phyloP scores from a whole-genome alignment of 2,329 filamentous ascomycete genomes.

The Alternaria tenuissima region DNA sequence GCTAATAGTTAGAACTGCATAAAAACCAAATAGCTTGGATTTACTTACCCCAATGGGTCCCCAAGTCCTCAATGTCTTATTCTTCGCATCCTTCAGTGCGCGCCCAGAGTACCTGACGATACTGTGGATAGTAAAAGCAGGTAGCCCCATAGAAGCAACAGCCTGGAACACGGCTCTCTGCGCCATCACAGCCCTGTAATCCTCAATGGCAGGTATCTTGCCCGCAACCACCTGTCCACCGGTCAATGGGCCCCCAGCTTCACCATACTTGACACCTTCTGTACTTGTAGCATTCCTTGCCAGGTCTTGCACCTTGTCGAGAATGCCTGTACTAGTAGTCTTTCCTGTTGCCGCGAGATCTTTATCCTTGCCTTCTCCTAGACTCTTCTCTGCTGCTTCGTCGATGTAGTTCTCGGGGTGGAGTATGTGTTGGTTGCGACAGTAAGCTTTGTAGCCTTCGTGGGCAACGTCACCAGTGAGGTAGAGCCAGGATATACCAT shows the following conservation, averaged over 20 bases:
- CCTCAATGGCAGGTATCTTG: constrained; percentile 77
- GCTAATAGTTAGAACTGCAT: constrained; percentile 12
- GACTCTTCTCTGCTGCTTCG: constrained; percentile 14
- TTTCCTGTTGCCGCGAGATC: constrained; percentile 45
- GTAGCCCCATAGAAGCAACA: constrained; percentile 90
- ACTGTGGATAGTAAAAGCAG: constrained; percentile 92
- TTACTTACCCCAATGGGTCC: constrained; percentile 84
- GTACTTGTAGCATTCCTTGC: constrained; percentile 32
- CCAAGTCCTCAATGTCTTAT: constrained; percentile 78
- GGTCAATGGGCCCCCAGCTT: constrained; percentile 27
- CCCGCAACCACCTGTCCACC: constrained; percentile 45
- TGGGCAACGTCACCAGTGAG: constrained; percentile 88
- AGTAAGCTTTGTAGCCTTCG: constrained; percentile 95
- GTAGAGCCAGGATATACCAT: constrained; percentile 92
- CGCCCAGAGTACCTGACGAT: constrained; percentile 88
- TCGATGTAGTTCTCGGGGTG: constrained; percentile 66
- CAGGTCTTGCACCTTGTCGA: constrained; percentile 33
- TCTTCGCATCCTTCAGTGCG: constrained; percentile 86
- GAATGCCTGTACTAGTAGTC: constrained; percentile 14
- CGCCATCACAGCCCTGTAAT: constrained; percentile 89
- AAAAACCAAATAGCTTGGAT: not conserved
- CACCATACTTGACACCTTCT: constrained; percentile 33
- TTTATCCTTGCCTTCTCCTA: constrained; percentile 44
- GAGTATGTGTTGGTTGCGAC: constrained; percentile 79
- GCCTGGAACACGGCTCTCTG: constrained; percentile 91